Base-by-base conservation (phyloP, 345 rosid species). In the Schrenkiella parvula region DNA sequence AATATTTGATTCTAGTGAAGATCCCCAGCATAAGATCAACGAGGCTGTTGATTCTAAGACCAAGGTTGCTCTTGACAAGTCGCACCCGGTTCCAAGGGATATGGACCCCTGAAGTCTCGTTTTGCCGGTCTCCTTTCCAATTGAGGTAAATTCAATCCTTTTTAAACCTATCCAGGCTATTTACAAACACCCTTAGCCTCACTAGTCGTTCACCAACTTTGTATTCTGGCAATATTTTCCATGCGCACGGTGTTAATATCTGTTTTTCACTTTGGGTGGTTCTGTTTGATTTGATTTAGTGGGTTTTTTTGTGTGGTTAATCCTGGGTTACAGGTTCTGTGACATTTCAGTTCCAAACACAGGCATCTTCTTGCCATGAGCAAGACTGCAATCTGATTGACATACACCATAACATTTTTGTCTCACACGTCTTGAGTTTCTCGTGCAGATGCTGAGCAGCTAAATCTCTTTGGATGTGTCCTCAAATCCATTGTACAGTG, bases 401-500 rank as follows among this genome's bases (percentile, higher is more conserved):
- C 59, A 15, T 34, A 52, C 32, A 13, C 62, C 37, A 31, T 28
- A 54, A 1, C 38, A 21, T 43, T 42, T 52, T 53, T 21, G 13
- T 42, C 70, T 54, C 38, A 64, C 57, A 34, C 8, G n/a, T 44
- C 21, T 18, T 54, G 39, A 42, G 46, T 35, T 13, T 13, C 13
- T 14, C 13, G 44, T 73, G 58, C 71, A 73, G 77, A 29, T 63
- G 55, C 29, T 52, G 70, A 42, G 68, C 15, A 14, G 64, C 47
- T 29, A 6, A 41, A 41, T 41, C 35, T 15, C 31, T 43, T 64
- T 46, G 31, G 70, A 23, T 60, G 52, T 50, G 22, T 71, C 29
- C 47, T 72, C 57, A 54, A 54, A 54, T 38, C 22, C 52, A 57
- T 21, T 74, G 72, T 66, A 66, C 58, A 74, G 62, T 61, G 37